Conservation (phyloP, 2,329 filamentous ascomycete genomes). For the Aspergillus sergii region DNA sequence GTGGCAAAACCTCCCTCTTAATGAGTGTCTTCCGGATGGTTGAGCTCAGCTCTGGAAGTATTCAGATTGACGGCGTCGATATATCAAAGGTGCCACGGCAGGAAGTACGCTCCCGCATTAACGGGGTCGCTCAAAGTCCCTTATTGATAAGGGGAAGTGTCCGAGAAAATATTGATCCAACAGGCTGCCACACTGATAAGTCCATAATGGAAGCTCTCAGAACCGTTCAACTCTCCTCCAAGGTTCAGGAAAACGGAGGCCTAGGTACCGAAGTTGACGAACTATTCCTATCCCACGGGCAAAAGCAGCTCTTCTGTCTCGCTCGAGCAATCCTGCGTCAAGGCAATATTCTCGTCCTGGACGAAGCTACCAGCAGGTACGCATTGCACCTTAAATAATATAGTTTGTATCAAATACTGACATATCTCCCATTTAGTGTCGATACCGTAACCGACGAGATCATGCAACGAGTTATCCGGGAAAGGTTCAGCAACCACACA, state of each 20-base stretch:
- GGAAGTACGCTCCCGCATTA: conserved; percentile 45
- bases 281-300: conserved; percentile 58
- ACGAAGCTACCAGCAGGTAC: conserved; percentile 38
- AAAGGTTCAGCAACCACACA: conserved; percentile 59
- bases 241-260: conserved; percentile 42
- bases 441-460: conserved; percentile 60
- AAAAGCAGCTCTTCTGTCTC: conserved; percentile 66
- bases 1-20: conserved; percentile 48
- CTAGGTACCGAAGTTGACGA: conserved; percentile 50
- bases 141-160: conserved; percentile 46
- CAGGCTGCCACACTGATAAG: conserved; percentile 31
- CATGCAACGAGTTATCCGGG: conserved; percentile 60
- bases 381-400: not conserved
- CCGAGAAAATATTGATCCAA: conserved; percentile 44
- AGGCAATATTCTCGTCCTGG: conserved; percentile 48
- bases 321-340: conserved; percentile 59
- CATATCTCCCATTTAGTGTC: conserved; percentile 42
- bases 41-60: conserved; percentile 41
- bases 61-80: conserved; percentile 48
- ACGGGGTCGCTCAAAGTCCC: conserved; percentile 48
- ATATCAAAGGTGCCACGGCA: conserved; percentile 42
- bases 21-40: conserved; percentile 48
- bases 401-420: conserved; percentile 11
- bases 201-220: conserved; percentile 41
- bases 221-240: conserved; percentile 40